Evolutionary conservation across 2,329 filamentous ascomycete genomes (phyloP), one percentile per base, ranked within the genome.

Genomic region (Neodidymelliopsis sp.): DNA sequence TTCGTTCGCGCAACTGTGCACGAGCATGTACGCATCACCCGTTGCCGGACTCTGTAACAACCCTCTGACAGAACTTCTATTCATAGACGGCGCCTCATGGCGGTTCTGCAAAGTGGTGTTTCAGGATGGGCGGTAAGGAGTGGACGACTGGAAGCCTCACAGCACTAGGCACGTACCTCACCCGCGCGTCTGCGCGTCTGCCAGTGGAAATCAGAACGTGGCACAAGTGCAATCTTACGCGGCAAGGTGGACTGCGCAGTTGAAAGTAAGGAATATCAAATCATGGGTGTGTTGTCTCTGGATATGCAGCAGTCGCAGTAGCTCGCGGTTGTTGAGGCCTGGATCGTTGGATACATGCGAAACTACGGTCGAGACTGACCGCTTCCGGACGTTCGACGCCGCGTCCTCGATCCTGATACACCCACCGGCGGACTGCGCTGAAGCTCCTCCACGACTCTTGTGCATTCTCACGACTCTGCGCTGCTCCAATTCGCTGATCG

Each of bases 21-120:
- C 40, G 41, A 41, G 30, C 30, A 31, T 25, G 30, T 38, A 37
- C 23, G 42, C 33, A 38, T 27, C 38, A 35, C 25, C 29, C 19
- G 36, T 36, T 37, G 36, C 36, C 16, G 12, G 27, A 20, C 11
- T 30, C 37, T 42, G 49, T 42, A 44, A 53, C 36, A 16, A 22
- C 11, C 8, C 25, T 53, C 39, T 45, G 22, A 40, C 49, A 37
- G 29, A 16, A 12, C 19, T 22, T 16, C 44, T 53, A 53, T 53
- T 44, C 44, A 48, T 53, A 45, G 44, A 34, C 13, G 34, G 52
- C 44, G 50, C 46, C 19, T 38, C 31, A 31, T 37, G 47, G 57
- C 54, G 53, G 56, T 49, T 59, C 52, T 53, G 43, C 48, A 25
- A 44, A 47, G 52, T 50, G 41, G 36, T 63, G 62, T 65, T 65